Evolutionary conservation across 345 rosid species (phyloP).

Genomic region (Mercurialis annua): DNA sequence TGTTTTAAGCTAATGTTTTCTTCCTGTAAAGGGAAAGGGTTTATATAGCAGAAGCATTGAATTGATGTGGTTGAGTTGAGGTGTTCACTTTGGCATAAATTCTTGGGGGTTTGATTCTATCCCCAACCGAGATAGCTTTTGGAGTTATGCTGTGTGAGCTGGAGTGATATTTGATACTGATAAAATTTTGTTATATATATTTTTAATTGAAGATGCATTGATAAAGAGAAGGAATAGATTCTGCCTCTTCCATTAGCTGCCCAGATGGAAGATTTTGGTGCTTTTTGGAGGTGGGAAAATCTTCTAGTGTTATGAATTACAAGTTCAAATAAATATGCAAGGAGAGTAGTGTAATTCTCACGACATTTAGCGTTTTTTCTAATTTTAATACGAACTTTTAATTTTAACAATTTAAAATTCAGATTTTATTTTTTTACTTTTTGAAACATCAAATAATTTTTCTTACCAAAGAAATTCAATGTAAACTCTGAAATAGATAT

Average conservation of each 20-base stretch:
- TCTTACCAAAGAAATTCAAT: too few species aligned
- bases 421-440: too few species aligned
- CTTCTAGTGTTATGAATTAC: too few species aligned
- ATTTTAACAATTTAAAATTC: too few species aligned
- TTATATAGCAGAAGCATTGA: not conserved
- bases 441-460: too few species aligned
- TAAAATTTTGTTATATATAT: not conserved
- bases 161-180: slow-evolving; percentile 5
- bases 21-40: not conserved
- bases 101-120: slow-evolving; percentile 35
- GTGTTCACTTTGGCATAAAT: slow-evolving; percentile 41
- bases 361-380: too few species aligned
- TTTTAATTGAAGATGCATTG: not conserved
- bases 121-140: slow-evolving; percentile 24
- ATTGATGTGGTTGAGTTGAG: not conserved
- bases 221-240: slow-evolving; percentile 9
- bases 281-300: not conserved
- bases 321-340: too few species aligned
- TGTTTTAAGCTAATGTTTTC: not conserved
- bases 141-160: slow-evolving; percentile 7
- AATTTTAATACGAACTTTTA: too few species aligned
- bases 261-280: not conserved
- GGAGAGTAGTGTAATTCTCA: too few species aligned
- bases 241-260: not conserved
- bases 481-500: too few species aligned